Evolutionary conservation across 768 basidiomycete genomes (phyloP), one percentile per base, ranked within the genome.

Genomic region (Boletus eberwhitei): DNA sequence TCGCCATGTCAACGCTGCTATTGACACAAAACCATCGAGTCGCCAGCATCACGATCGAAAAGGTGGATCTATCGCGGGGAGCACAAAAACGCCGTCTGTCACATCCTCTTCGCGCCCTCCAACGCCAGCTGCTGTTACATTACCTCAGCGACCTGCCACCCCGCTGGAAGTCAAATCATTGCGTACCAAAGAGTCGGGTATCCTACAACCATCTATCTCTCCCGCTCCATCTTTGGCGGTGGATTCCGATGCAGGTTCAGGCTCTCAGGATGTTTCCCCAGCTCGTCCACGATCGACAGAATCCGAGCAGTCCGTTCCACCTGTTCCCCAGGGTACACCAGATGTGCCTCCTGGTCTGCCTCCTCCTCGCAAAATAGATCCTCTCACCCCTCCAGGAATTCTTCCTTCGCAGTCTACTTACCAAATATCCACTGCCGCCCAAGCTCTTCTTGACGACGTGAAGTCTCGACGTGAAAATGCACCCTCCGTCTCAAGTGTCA

Each of bases 361-460:
- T 34, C 75, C 75, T 17, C 76, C 71, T 57, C 78, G 80, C 52
- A 81, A 78, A 56, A 65, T 69, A 45, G 82, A 78, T 77, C 79
- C 17, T 78, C 82, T 31, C 78, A 79, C 62, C 76, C 81, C 34
- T 73, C 58, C 60, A 19, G 64, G 64, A 38, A 66, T 69, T 29
- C 81, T 61, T 46, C 80, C 53, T 64, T 79, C 58, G 72, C 85
- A 60, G 24, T 62, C 69, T 26, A 81, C 81, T 5, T 95, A 94
- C 69, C 91, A 93, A 64, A 90, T 93, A 77, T 93, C 93, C 0
- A 88, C 78, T 16, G 88, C 91, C 37, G 91, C 90, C 3, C 87
- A 87, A 58, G 90, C 88, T 1, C 77, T 95, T 43, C 75, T 95
- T 43, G 90, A 93, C 53, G 93, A 94, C 60, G 81, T 95, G 37